phyloP scores from a whole-genome alignment of 495 filamentous ascomycete genomes.

The Friedmanniomyces simplex region DNA sequence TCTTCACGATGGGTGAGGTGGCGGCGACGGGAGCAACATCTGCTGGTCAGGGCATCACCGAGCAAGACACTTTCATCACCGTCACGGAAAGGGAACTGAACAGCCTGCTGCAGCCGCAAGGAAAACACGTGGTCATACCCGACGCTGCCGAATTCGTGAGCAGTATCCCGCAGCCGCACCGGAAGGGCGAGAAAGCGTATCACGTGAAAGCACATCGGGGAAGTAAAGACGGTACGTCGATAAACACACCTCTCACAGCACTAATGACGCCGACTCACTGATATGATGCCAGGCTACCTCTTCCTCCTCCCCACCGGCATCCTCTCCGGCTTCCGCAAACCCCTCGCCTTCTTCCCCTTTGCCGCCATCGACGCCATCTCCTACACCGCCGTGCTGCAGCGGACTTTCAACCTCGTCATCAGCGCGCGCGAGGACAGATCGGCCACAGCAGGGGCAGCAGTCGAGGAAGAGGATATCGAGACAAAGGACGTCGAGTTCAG shows the following conservation, averaged over 20 bases:
- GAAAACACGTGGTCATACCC: conserved; percentile 55
- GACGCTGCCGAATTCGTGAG: conserved; percentile 68
- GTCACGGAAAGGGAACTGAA: conserved; percentile 54
- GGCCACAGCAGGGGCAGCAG: conserved; percentile 11
- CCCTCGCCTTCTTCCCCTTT: conserved; percentile 74
- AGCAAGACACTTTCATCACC: conserved; percentile 45
- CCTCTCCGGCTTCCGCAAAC: conserved; percentile 92
- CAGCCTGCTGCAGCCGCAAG: conserved; percentile 41
- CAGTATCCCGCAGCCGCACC: conserved; percentile 65
- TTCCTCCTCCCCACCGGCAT: conserved; percentile 84
- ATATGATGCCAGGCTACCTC: conserved; percentile 52
- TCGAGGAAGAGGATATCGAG: conserved; percentile 16
- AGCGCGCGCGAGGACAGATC: conserved; percentile 23
- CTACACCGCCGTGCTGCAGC: conserved; percentile 81
- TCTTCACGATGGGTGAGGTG: conserved; percentile 73
- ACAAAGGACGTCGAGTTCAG: conserved; percentile 31
- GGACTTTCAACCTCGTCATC: conserved; percentile 88
- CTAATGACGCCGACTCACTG: neutral
- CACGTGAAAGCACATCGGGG: conserved; percentile 86
- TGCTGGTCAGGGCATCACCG: conserved; percentile 31
- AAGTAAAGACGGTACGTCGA: conserved; percentile 72
- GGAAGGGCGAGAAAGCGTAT: conserved; percentile 83
- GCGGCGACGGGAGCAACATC: conserved; percentile 21
- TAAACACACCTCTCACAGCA: conserved; percentile 5
- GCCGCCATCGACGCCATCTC: conserved; percentile 67